A percentile compares a stretch with the other conserved stretches of the same genome.
Conservation (phyloP, 257 asterid species). For the Plantago ovata region DNA sequence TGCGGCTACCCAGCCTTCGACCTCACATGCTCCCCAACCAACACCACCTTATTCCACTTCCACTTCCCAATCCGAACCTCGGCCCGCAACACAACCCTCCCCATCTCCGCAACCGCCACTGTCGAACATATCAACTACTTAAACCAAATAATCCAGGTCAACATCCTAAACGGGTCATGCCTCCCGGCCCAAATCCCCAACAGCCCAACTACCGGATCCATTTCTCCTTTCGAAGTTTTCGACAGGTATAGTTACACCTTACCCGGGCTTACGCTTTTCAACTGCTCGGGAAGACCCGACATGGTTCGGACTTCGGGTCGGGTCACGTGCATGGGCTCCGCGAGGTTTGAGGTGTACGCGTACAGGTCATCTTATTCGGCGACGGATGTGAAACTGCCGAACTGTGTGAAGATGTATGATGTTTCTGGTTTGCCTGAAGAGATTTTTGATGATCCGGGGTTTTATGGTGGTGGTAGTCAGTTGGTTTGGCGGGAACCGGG, state of each 20-base stretch:
- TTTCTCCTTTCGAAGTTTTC: no score
- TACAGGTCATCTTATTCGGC: constrained; percentile 24
- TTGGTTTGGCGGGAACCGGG: constrained; percentile 51
- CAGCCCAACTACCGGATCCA: no score
- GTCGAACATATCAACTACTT: constrained; percentile 38
- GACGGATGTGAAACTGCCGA: constrained; percentile 28
- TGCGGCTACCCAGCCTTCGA: constrained; percentile 62
- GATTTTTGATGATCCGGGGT: constrained; percentile 19
- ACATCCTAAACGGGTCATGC: constrained; percentile 32
- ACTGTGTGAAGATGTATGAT: constrained; percentile 54
- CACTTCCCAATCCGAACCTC: constrained; percentile 21
- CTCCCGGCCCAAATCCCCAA: constrained; percentile 44
- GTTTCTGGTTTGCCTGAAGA: constrained; percentile 38
- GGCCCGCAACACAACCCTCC: constrained; percentile 36
- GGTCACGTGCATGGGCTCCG: constrained; percentile 39
- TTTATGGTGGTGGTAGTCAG: constrained; percentile 13
- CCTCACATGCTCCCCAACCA: constrained; percentile 37
- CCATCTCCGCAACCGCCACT: constrained; percentile 32
- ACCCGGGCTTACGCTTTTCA: constrained; percentile 45
- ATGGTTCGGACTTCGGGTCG: neutral
- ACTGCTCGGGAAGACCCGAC: constrained; percentile 35
- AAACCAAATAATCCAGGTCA: constrained; percentile 31
- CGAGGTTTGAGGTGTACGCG: constrained; percentile 32
- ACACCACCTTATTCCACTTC: constrained; percentile 20
- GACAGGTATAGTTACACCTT: neutral